Conservation (phyloP, 495 filamentous ascomycete species). For the Mycothermus thermophilus region DNA sequence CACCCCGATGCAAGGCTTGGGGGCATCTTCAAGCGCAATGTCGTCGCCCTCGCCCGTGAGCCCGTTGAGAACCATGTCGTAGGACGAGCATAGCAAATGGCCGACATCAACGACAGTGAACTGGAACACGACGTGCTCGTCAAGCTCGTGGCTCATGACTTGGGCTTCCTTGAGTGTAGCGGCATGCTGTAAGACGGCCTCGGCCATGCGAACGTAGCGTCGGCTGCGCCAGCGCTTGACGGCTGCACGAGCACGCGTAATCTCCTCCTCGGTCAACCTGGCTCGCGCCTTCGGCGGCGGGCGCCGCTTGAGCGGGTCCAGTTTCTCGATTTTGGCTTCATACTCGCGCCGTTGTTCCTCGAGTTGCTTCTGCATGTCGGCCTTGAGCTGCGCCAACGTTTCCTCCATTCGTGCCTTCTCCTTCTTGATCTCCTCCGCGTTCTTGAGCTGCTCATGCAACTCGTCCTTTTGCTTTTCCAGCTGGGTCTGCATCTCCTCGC, state of each 20-base stretch:
- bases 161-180: slow-evolving; percentile 87
- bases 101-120: slow-evolving; percentile 84
- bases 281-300: slow-evolving; percentile 41
- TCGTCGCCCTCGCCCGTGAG: slow-evolving; percentile 82
- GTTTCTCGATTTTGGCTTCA: slow-evolving; percentile 43
- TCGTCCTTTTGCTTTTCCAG: slow-evolving; percentile 78
- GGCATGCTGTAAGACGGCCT: slow-evolving; percentile 76
- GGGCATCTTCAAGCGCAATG: slow-evolving; percentile 61
- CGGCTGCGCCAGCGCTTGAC: slow-evolving; percentile 67
- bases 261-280: slow-evolving; percentile 56
- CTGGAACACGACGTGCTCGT: slow-evolving; percentile 88
- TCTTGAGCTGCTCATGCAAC: slow-evolving; percentile 67
- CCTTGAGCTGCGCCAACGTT: slow-evolving; percentile 59
- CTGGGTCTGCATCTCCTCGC: slow-evolving; percentile 78
- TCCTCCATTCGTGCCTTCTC: slow-evolving; percentile 85
- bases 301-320: slow-evolving; percentile 34
- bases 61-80: slow-evolving; percentile 89
- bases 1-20: slow-evolving; percentile 82
- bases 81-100: slow-evolving; percentile 79
- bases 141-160: slow-evolving; percentile 94
- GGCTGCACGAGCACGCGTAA: slow-evolving; percentile 49
- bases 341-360: slow-evolving; percentile 62
- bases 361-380: slow-evolving; percentile 73
- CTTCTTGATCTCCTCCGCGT: slow-evolving; percentile 67
- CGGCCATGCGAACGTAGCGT: slow-evolving; percentile 89